These are phyloP conservation scores for Citrullus colocynthis DNA, from an alignment of 306 rosid species.

Conservation along the genomic window DNA sequence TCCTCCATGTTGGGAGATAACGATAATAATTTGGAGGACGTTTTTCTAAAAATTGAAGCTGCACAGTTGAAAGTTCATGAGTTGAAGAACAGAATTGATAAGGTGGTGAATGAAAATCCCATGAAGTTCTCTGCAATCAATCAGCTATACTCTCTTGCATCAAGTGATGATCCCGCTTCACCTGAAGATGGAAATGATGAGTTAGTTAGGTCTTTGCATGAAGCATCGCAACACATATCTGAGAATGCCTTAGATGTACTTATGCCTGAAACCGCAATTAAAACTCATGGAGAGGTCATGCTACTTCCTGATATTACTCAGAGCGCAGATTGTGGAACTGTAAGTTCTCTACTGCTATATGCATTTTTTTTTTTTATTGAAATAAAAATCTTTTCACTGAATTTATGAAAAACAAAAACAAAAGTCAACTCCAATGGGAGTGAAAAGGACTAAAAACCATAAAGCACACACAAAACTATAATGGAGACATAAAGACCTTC, in stretches of 20 bases:
- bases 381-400: neutral
- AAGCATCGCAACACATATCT: constrained; percentile 22
- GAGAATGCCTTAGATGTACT: constrained; percentile 21
- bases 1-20: constrained; percentile 19
- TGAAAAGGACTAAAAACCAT: neutral
- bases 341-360: constrained; percentile 21
- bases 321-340: constrained; percentile 21
- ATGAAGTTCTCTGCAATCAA: constrained; percentile 23
- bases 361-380: neutral
- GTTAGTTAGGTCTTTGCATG: constrained; percentile 20
- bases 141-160: constrained; percentile 16
- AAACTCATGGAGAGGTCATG: constrained; percentile 21
- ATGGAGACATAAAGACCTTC: neutral
- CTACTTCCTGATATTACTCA: constrained; percentile 20
- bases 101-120: constrained; percentile 32
- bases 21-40: constrained; percentile 28
- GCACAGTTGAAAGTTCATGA: constrained; percentile 26
- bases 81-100: constrained; percentile 41
- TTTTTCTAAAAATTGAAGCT: constrained; percentile 37
- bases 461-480: neutral
- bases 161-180: constrained; percentile 21
- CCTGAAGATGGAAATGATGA: constrained; percentile 13
- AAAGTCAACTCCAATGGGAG: neutral
- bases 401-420: neutral
- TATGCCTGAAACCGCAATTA: constrained; percentile 22